Percentiles rank a stretch among this genome's conserved stretches.
These are phyloP conservation scores for Exophiala oligosperma DNA, from an alignment of 2,329 filamentous ascomycete genomes.

Conservation along the genomic window DNA sequence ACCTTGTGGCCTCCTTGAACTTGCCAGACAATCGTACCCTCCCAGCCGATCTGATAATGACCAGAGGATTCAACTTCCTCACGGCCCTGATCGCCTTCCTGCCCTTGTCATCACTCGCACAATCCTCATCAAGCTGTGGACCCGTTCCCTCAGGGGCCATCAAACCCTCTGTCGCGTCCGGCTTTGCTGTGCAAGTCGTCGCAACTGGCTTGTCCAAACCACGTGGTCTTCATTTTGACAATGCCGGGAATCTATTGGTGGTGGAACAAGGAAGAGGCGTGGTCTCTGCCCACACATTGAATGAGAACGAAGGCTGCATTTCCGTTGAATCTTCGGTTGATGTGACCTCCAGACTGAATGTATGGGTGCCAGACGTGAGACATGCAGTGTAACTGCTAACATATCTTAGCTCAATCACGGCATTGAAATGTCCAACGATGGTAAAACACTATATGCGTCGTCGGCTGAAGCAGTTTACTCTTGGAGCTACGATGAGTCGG, in stretches of 20 bases:
- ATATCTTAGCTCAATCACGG: constrained; percentile 48
- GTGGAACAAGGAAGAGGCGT: constrained; percentile 42
- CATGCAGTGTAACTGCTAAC: constrained; percentile 6
- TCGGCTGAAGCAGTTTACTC: constrained; percentile 59
- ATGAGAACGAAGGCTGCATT: constrained; percentile 36
- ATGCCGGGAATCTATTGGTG: constrained; percentile 49
- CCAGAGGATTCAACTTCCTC: neutral
- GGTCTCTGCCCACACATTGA: constrained; percentile 41
- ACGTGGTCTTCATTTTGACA: constrained; percentile 50
- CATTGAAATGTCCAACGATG: constrained; percentile 50
- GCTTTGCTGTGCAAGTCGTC: constrained; percentile 43
- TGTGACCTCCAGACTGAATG: constrained; percentile 19
- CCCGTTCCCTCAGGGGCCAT: constrained; percentile 27
- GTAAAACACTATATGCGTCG: constrained; percentile 56
- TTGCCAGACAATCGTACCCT: no score
- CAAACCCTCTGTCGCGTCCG: constrained; percentile 29
- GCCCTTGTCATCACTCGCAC: constrained; percentile 6
- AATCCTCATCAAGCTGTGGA: constrained; percentile 25
- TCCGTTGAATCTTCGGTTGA: constrained; percentile 24
- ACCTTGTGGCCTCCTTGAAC: neutral
- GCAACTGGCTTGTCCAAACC: constrained; percentile 47
- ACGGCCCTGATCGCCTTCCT: constrained; percentile 5
- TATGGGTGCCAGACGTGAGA: constrained; percentile 12
- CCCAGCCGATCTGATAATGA: neutral
- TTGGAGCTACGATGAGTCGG: constrained; percentile 64